Evolutionary conservation across 345 rosid species (phyloP), one percentile per base, ranked within the genome.

Genomic region (Rhizophora mangle): DNA sequence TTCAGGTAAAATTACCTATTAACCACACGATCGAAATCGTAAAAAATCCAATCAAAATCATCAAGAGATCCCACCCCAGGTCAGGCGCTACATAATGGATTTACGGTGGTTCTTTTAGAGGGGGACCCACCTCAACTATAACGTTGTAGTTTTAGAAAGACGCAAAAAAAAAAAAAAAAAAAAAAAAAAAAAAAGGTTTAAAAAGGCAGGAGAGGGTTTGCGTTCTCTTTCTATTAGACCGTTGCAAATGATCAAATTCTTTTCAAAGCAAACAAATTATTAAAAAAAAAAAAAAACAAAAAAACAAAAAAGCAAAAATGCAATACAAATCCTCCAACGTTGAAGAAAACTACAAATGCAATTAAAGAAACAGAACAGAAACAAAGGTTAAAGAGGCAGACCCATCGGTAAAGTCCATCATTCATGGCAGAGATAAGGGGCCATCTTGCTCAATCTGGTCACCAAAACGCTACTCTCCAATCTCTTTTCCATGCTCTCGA

Each of bases 401-500:
- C 26, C 26, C 46, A 47, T 57, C 71, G 49, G 13, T 30, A 4
- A 64, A 9, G 53, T 63, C 59, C 29, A 65, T 72, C 47, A 61
- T 19, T 46, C 64, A 82, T 83, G 86, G 82, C 77, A 29, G 88
- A 79, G 61, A 67, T 79, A 20, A 73, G 58, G 54, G 69, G 74
- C 65, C 62, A 72, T 74, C 70, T 74, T 68, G 49, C 13, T 43
- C 67, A 53, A 26, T 11, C 79, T 32, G 52, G 34, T 56, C 76
- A 49, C 2, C 71, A 81, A 68, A 75, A 77, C 54, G 82, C 82
- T 18, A 59, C 73, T 22, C 21, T 73, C 27, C 87, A 79, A 5
- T 75, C 80, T 29, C 74, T 74, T 20, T 57, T 85, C 39, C 80
- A 78, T n/a, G 68, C 82, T 1, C 72, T 87, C 10, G 90, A 89